Percentiles rank a stretch among this genome's conserved stretches.
phyloP scores from a whole-genome alignment of 768 basidiomycete genomes.

The Suillus lakei region DNA sequence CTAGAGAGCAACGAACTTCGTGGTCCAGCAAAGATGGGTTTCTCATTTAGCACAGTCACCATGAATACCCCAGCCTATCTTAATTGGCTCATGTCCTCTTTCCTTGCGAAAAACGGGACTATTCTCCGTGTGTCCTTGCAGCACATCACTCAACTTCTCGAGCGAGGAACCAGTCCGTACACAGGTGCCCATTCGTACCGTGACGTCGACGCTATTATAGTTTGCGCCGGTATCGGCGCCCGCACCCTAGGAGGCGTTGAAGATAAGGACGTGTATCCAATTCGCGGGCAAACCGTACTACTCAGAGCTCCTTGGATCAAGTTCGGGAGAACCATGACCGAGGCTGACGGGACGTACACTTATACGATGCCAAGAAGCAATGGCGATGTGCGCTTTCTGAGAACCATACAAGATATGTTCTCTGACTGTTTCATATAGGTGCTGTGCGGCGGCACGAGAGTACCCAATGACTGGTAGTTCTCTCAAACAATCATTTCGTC shows the following conservation, averaged over 20 bases:
- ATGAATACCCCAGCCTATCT: conserved; percentile 71
- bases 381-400: conserved; percentile 43
- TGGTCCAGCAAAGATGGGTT: conserved; percentile 50
- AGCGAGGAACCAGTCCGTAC: conserved; percentile 11
- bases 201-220: conserved; percentile 57
- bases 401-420: not conserved
- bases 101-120: conserved; percentile 64
- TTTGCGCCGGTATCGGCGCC: conserved; percentile 72
- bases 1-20: conserved; percentile 46
- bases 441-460: conserved; percentile 65
- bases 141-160: conserved; percentile 64
- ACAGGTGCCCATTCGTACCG: conserved; percentile 11
- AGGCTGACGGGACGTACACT: conserved; percentile 33
- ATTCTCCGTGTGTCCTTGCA: conserved; percentile 63
- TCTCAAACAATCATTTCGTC: not conserved
- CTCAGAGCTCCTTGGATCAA: conserved; percentile 54
- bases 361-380: conserved; percentile 43
- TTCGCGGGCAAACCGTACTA: conserved; percentile 51
- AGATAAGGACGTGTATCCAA: conserved; percentile 50
- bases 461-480: conserved; percentile 62
- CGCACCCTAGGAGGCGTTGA: conserved; percentile 55
- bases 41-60: conserved; percentile 66
- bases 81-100: conserved; percentile 63
- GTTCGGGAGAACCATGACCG: conserved; percentile 38
- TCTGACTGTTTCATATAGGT: conserved; percentile 35